Evolutionary conservation across 2,329 filamentous ascomycete species (phyloP).

Genomic region (Diaporthe velutina): DNA sequence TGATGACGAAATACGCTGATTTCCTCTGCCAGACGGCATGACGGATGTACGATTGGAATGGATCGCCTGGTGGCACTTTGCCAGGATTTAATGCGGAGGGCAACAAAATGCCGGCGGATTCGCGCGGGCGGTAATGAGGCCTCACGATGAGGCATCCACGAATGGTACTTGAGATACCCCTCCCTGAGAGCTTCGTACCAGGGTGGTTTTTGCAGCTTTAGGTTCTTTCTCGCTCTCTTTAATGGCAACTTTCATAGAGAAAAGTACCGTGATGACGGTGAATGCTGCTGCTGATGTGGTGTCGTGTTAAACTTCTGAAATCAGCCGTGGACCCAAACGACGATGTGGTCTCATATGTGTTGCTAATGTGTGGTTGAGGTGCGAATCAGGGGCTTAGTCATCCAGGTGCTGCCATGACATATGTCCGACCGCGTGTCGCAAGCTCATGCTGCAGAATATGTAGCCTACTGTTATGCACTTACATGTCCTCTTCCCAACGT

Average conservation of each 20-base stretch:
- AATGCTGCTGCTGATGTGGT: background rate
- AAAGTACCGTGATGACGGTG: background rate
- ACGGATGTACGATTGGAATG: conserved; percentile 36
- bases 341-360: background rate
- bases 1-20: conserved; percentile 32
- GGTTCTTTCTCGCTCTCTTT: conserved; percentile 38
- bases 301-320: background rate
- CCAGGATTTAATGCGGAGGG: conserved; percentile 37
- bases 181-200: conserved; percentile 37
- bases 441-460: background rate
- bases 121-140: conserved; percentile 35
- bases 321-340: no score
- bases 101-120: conserved; percentile 13
- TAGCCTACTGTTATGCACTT: background rate
- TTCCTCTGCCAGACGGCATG: conserved; percentile 29
- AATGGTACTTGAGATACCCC: conserved; percentile 41
- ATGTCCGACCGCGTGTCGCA: background rate
- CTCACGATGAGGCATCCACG: conserved; percentile 35
- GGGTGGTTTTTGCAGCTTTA: conserved; percentile 35
- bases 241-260: conserved; percentile 36
- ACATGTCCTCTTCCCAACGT: conserved; percentile 16
- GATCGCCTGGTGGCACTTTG: conserved; percentile 14
- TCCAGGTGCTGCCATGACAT: background rate
- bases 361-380: background rate
- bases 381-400: conserved; percentile 16